Evolutionary conservation across 2,329 filamentous ascomycete species (phyloP).

Genomic region (Capronia epimyces): DNA sequence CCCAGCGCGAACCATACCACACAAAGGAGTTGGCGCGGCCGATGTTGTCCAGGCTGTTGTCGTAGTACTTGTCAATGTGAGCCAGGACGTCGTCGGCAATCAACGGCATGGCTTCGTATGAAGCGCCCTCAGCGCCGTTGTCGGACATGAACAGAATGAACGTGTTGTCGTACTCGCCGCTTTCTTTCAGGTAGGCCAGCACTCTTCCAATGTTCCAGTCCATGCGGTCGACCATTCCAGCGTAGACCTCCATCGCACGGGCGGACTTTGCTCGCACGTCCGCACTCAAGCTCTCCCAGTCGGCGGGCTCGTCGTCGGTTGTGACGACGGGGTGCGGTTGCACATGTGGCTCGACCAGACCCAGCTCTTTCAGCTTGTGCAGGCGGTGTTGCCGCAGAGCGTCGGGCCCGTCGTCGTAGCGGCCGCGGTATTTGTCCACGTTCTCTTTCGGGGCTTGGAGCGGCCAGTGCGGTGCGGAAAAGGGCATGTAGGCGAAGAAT

Average conservation of each 20-base stretch:
- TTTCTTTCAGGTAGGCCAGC: slow-evolving; percentile 31
- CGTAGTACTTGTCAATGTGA: slow-evolving; percentile 35
- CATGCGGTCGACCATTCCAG: slow-evolving; percentile 36
- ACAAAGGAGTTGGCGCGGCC: slow-evolving; percentile 34
- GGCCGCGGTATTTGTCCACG: slow-evolving; percentile 53
- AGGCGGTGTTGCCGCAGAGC: slow-evolving; percentile 51
- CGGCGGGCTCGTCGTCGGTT: slow-evolving; percentile 7
- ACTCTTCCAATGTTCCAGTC: slow-evolving; percentile 34
- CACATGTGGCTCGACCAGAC: slow-evolving; percentile 49
- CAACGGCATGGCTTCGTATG: slow-evolving; percentile 32
- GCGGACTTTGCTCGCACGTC: slow-evolving; percentile 14
- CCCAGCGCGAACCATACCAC: slow-evolving; percentile 38
- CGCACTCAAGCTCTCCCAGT: slow-evolving; percentile 13
- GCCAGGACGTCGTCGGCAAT: slow-evolving; percentile 32
- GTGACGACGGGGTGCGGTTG: slow-evolving; percentile 41
- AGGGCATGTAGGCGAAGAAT: slow-evolving; percentile 38
- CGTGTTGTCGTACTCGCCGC: slow-evolving; percentile 35
- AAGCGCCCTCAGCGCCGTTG: slow-evolving; percentile 36
- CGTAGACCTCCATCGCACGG: slow-evolving; percentile 36
- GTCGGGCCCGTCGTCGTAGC: slow-evolving; percentile 58
- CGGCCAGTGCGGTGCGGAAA: slow-evolving; percentile 60
- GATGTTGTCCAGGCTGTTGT: slow-evolving; percentile 37
- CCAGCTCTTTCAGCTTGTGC: slow-evolving; percentile 52
- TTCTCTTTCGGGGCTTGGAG: slow-evolving; percentile 54
- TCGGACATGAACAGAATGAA: slow-evolving; percentile 39